Evolutionary conservation across 108 stramenopile species (phyloP).

Genomic region (Conticribra guillardii): DNA sequence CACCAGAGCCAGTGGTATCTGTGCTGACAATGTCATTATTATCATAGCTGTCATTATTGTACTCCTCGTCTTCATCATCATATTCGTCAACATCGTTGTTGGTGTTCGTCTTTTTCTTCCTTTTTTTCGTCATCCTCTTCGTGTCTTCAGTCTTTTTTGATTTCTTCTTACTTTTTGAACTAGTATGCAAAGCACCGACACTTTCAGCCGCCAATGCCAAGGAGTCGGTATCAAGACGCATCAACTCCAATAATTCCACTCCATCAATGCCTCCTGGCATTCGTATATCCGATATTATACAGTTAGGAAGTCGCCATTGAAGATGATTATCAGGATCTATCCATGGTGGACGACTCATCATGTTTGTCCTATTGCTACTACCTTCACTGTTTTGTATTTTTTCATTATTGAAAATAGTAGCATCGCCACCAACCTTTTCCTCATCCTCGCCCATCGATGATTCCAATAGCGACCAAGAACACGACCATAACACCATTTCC

Average conservation of each 20-base stretch:
- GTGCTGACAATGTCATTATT: constrained; percentile 9
- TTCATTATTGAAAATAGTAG: no score
- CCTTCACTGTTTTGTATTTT: no score
- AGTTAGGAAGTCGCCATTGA: constrained; percentile 56
- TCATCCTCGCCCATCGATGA: no score
- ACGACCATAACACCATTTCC: constrained; percentile 35
- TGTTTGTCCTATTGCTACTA: not conserved
- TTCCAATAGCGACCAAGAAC: constrained; percentile 34
- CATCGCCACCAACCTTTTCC: no score
- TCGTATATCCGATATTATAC: constrained; percentile 85
- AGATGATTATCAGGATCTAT: not conserved
- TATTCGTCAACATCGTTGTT: not conserved
- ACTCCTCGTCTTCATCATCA: constrained; percentile 11
- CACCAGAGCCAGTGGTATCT: not conserved
- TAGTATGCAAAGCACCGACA: no score
- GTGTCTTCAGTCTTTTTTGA: not conserved
- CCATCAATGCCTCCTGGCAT: constrained; percentile 90
- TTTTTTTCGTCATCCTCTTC: not conserved
- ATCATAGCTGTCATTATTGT: constrained; percentile 13
- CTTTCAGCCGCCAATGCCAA: no score
- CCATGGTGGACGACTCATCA: constrained; percentile 22
- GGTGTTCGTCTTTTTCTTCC: constrained; percentile 18
- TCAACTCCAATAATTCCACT: constrained; percentile 63
- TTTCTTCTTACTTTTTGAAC: not conserved
- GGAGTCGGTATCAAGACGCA: constrained; percentile 29